These are phyloP conservation scores for Xerophyta viscosa DNA, from an alignment of 106 monocot species.

Conservation along the genomic window DNA sequence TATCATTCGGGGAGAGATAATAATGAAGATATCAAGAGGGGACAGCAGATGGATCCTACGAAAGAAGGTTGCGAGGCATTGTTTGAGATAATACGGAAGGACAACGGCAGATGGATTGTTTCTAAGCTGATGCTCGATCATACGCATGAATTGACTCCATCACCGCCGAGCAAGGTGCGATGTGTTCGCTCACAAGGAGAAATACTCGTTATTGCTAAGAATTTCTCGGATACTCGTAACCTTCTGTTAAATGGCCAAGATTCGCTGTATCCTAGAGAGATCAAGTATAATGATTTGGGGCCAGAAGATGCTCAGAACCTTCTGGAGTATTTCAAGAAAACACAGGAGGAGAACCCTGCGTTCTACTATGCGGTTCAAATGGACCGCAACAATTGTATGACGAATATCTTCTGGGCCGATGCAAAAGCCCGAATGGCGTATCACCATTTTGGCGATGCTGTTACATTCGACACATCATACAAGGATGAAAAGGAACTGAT, in stretches of 20 bases:
- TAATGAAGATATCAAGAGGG: conserved; percentile 34
- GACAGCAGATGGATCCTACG: conserved; percentile 14
- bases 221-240: conserved; percentile 54
- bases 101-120: conserved; percentile 45
- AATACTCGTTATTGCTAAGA: conserved; percentile 74
- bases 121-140: conserved; percentile 62
- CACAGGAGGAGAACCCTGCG: conserved; percentile 39
- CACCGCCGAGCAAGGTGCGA: conserved; percentile 43
- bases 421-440: conserved; percentile 41
- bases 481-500: conserved; percentile 54
- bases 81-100: conserved; percentile 70
- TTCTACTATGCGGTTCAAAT: conserved; percentile 67
- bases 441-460: conserved; percentile 64
- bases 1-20: conserved; percentile 65
- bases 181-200: conserved; percentile 65
- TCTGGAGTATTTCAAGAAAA: conserved; percentile 50
- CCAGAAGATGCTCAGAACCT: conserved; percentile 52
- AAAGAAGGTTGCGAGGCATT: conserved; percentile 65
- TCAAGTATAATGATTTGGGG: conserved; percentile 44
- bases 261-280: conserved; percentile 37
- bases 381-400: conserved; percentile 41
- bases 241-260: conserved; percentile 34
- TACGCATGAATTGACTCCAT: conserved; percentile 46
- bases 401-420: conserved; percentile 60
- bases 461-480: conserved; percentile 56